Conservation (phyloP, 2,329 filamentous ascomycete genomes). For the Esteya vermicola region DNA sequence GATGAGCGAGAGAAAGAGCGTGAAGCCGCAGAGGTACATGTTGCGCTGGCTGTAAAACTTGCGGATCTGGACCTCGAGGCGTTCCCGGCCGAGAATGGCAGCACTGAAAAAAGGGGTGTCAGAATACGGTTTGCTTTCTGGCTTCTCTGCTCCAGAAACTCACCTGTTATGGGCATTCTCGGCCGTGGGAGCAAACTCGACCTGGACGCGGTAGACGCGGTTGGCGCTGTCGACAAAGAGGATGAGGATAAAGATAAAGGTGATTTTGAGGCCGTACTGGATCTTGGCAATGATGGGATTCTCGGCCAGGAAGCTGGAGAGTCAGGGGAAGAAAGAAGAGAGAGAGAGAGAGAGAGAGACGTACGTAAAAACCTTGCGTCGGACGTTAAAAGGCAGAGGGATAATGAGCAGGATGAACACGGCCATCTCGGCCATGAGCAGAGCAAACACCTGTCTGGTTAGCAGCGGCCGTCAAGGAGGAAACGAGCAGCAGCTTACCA, state of each 20-base stretch:
- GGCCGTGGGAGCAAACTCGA: slow-evolving; percentile 63
- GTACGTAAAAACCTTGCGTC: slow-evolving; percentile 69
- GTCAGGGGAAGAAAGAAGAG: not conserved
- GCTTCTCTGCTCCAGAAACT: no score
- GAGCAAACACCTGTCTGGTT: slow-evolving; percentile 59
- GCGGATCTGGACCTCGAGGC: slow-evolving; percentile 95
- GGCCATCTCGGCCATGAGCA: slow-evolving; percentile 70
- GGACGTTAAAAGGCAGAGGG: slow-evolving; percentile 75
- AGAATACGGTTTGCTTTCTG: not conserved
- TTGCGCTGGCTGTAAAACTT: slow-evolving; percentile 99
- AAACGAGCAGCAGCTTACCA: slow-evolving; percentile 22
- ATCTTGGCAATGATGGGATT: slow-evolving; percentile 74
- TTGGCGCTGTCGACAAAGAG: slow-evolving; percentile 94
- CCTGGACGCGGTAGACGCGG: slow-evolving; percentile 90
- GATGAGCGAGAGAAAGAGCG: slow-evolving; percentile 94
- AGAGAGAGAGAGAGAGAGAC: slow-evolving; percentile 13
- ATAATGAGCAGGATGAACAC: slow-evolving; percentile 70
- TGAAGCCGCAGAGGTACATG: slow-evolving; percentile 99
- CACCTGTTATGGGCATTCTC: slow-evolving; percentile 42
- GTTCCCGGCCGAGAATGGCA: slow-evolving; percentile 76
- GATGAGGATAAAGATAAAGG: slow-evolving; percentile 97
- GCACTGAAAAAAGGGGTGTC: slow-evolving; percentile 21
- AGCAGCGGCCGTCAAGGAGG: not conserved
- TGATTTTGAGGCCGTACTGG: slow-evolving; percentile 97
- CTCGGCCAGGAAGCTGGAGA: slow-evolving; percentile 74